Percentiles rank a stretch among this genome's conserved stretches.
Evolutionary conservation across 805 yeast species (phyloP).

Genomic region (Diddensiella caesifluorescens): DNA sequence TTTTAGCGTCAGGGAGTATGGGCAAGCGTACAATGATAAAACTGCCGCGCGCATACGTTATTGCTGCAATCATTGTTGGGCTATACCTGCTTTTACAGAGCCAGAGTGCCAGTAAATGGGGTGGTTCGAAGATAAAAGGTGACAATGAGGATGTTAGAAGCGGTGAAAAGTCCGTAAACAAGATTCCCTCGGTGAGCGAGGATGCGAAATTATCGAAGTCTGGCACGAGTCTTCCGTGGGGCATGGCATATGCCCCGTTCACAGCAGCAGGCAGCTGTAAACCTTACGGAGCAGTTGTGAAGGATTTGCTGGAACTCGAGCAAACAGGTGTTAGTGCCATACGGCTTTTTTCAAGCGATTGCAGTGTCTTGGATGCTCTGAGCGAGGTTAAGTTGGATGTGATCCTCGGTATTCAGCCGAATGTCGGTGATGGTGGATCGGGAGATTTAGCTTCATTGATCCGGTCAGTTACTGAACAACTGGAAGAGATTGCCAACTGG

Average conservation of each 20-base stretch:
- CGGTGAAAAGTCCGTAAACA: too few relatives aligned
- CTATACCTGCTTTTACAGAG: too few relatives aligned
- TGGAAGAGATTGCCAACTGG: slow-evolving; percentile 17
- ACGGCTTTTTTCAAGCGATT: slow-evolving; percentile 20
- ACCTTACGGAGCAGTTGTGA: slow-evolving; percentile 10
- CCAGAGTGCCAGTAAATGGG: too few relatives aligned
- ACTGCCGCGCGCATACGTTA: too few relatives aligned
- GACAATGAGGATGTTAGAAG: too few relatives aligned
- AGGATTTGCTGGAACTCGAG: slow-evolving; percentile 14
- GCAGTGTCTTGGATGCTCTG: slow-evolving; percentile 20
- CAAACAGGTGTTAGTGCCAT: slow-evolving; percentile 14
- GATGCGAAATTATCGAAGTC: neutral
- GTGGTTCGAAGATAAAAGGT: too few relatives aligned
- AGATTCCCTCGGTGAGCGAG: too few relatives aligned
- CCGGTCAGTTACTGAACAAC: slow-evolving; percentile 14
- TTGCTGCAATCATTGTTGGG: too few relatives aligned
- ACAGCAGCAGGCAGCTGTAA: slow-evolving; percentile 19
- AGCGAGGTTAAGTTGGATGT: slow-evolving; percentile 13
- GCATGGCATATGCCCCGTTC: slow-evolving; percentile 22
- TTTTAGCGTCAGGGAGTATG: too few relatives aligned
- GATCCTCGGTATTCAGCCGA: slow-evolving; percentile 21
- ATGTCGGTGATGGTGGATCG: slow-evolving; percentile 1
- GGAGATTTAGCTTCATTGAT: slow-evolving; percentile 8
- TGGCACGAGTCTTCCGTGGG: slow-evolving; percentile 23
- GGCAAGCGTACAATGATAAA: too few relatives aligned